Percentiles rank a stretch among this genome's conserved stretches.
phyloP scores from a whole-genome alignment of 176 grass and related monocot genomes.

The Bothriochloa decipiens region DNA sequence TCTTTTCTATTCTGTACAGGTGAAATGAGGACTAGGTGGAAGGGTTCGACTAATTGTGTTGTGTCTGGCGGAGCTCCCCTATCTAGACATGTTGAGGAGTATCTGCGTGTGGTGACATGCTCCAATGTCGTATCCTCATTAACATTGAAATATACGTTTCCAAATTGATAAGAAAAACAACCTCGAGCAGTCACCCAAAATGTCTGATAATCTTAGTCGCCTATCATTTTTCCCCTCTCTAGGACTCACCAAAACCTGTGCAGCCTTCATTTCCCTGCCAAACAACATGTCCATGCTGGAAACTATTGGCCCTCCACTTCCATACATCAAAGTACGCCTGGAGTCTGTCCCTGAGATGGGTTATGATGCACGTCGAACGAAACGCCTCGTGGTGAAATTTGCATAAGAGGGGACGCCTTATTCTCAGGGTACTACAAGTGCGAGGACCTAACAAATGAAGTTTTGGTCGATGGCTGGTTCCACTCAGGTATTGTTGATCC shows the following conservation, averaged over 20 bases:
- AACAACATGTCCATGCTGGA: conserved; percentile 93
- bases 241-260: conserved; percentile 96
- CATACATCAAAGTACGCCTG: conserved; percentile 73
- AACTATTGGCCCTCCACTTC: conserved; percentile 85
- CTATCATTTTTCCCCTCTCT: conserved; percentile 22
- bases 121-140: conserved; percentile 70
- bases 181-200: neutral
- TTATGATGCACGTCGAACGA: conserved; percentile 68
- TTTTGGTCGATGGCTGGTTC: conserved; percentile 85
- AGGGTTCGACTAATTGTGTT: conserved; percentile 76
- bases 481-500: conserved; percentile 66
- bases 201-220: conserved; percentile 9
- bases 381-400: conserved; percentile 84
- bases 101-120: conserved; percentile 84
- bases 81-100: conserved; percentile 79
- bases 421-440: conserved; percentile 97
- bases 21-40: conserved; percentile 81
- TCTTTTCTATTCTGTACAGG: conserved; percentile 47
- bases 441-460: conserved; percentile 89
- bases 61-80: conserved; percentile 90
- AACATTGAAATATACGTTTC: conserved; percentile 7
- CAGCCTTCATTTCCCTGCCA: conserved; percentile 74
- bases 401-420: conserved; percentile 75
- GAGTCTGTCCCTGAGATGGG: conserved; percentile 97
- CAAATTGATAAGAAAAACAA: neutral